These are phyloP conservation scores for Sutorius australiensis DNA, from an alignment of 768 basidiomycete species.

Conservation along the genomic window DNA sequence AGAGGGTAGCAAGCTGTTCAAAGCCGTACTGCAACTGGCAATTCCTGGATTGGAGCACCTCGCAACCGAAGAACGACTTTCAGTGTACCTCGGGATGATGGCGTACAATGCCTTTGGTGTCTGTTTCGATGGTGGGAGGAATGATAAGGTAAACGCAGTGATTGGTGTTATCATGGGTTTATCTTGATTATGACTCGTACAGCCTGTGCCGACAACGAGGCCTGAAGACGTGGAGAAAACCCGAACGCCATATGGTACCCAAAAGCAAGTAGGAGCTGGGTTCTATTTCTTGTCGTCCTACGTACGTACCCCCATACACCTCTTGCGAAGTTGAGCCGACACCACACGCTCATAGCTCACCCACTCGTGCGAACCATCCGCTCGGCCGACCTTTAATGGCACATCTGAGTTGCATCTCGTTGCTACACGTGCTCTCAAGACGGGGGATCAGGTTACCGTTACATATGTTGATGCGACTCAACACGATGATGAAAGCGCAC, in stretches of 20 bases:
- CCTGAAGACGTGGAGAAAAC: slow-evolving; percentile 74
- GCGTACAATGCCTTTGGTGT: slow-evolving; percentile 77
- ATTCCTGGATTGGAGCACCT: slow-evolving; percentile 73
- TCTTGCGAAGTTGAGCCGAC: background rate
- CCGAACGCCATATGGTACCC: slow-evolving; percentile 72
- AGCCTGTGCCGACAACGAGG: slow-evolving; percentile 52
- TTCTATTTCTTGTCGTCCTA: slow-evolving; percentile 77
- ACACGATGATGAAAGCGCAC: slow-evolving; percentile 47
- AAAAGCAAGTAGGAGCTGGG: slow-evolving; percentile 71
- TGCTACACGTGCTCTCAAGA: slow-evolving; percentile 61
- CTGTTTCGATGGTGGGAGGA: slow-evolving; percentile 59
- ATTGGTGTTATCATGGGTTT: background rate
- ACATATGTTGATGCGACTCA: slow-evolving; percentile 70
- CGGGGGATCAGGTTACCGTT: slow-evolving; percentile 72
- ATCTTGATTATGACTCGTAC: background rate
- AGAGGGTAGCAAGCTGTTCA: slow-evolving; percentile 49
- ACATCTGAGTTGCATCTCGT: slow-evolving; percentile 69
- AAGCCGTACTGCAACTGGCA: slow-evolving; percentile 53
- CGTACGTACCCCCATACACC: slow-evolving; percentile 31
- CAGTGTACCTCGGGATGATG: slow-evolving; percentile 64
- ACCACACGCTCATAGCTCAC: slow-evolving; percentile 38
- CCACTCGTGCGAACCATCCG: slow-evolving; percentile 73
- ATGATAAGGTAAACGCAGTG: slow-evolving; percentile 54
- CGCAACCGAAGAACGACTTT: slow-evolving; percentile 59
- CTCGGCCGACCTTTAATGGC: slow-evolving; percentile 63